Conservation (phyloP, 306 rosid species). For the Medicago arabica region DNA sequence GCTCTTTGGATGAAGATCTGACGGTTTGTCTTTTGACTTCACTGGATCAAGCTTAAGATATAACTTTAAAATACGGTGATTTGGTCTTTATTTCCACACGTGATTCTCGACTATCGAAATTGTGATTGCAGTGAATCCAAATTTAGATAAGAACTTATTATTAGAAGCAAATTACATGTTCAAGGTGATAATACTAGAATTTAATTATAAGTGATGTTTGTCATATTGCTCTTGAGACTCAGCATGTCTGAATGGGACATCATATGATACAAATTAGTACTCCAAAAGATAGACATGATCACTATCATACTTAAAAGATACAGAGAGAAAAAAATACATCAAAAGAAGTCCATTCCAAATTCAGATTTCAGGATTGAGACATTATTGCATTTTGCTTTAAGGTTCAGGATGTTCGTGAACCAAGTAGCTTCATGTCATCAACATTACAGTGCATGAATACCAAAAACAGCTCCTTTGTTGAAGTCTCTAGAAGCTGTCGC, state of each 20-base stretch:
- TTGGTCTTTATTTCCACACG: background rate
- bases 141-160: background rate
- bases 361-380: conserved; percentile 41
- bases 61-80: background rate
- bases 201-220: conserved; percentile 33
- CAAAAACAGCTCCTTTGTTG: conserved; percentile 48
- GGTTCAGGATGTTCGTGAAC: conserved; percentile 41
- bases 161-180: conserved; percentile 1
- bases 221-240: conserved; percentile 33
- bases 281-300: conserved; percentile 35
- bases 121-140: background rate
- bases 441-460: conserved; percentile 48
- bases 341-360: conserved; percentile 34
- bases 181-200: background rate
- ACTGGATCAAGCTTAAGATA: background rate
- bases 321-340: conserved; percentile 3
- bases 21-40: background rate
- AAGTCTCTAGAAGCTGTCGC: conserved; percentile 54
- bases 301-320: conserved; percentile 15
- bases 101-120: background rate
- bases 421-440: conserved; percentile 41
- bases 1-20: background rate
- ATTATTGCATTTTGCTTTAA: conserved; percentile 36
- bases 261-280: conserved; percentile 43
- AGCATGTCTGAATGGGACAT: conserved; percentile 36